Conservation (phyloP, 2,329 filamentous ascomycete species). For the Paecilomyces sp. region DNA sequence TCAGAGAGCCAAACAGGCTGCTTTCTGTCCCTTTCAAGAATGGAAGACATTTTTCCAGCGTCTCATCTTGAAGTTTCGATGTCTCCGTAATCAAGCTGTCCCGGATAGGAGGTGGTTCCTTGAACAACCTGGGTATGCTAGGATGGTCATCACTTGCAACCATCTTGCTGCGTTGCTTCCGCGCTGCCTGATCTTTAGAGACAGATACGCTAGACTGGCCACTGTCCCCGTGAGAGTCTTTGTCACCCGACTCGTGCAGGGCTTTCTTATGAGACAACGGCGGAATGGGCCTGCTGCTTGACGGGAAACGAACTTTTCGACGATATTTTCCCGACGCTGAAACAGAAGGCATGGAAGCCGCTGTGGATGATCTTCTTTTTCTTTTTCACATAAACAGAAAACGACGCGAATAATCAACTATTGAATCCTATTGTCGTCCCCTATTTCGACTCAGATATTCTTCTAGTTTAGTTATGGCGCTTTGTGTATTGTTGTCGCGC, state of each 20-base stretch:
- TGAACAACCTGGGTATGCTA: slow-evolving; percentile 33
- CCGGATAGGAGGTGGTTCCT: slow-evolving; percentile 50
- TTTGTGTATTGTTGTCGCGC: not conserved
- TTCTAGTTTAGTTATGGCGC: not conserved
- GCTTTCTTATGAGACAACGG: slow-evolving; percentile 9
- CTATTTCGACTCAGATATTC: not conserved
- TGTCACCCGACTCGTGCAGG: slow-evolving; percentile 1
- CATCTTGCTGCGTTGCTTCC: slow-evolving; percentile 14
- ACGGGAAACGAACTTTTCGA: slow-evolving; percentile 32
- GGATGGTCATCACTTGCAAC: slow-evolving; percentile 14
- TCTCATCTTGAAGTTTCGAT: slow-evolving; percentile 61
- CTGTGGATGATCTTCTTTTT: not conserved
- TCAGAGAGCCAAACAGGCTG: slow-evolving; percentile 49
- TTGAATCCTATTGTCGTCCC: not conserved
- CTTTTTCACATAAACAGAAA: not conserved
- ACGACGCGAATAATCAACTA: not conserved
- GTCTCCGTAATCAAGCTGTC: slow-evolving; percentile 63
- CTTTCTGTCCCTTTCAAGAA: slow-evolving; percentile 51
- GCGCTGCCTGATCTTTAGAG: slow-evolving; percentile 3
- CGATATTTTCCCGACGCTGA: slow-evolving; percentile 25
- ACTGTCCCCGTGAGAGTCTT: slow-evolving; percentile 9
- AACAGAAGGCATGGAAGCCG: slow-evolving; percentile 25
- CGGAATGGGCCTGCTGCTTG: slow-evolving; percentile 15
- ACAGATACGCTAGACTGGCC: slow-evolving; percentile 7
- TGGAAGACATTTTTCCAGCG: slow-evolving; percentile 61